Conservation (phyloP, 192 early-diverging fungal species). For the Coemansia reversa region DNA sequence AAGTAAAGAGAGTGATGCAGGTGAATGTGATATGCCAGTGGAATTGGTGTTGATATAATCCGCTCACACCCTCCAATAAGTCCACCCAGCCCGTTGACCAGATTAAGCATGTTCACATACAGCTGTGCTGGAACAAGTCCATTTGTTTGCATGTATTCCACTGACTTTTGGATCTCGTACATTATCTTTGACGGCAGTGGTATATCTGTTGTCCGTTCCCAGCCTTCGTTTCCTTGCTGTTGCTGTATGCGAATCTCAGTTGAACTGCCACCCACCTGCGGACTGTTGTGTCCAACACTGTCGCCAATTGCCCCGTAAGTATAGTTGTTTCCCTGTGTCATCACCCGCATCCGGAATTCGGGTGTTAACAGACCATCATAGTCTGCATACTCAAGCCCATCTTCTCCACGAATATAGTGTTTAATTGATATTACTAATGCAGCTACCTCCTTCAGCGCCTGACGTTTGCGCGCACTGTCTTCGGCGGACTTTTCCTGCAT, state of each 20-base stretch:
- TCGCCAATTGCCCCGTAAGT: constrained; percentile 37
- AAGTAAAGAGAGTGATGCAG: constrained; percentile 77
- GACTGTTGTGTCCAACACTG: constrained; percentile 14
- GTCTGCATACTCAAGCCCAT: constrained; percentile 66
- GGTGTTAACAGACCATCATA: constrained; percentile 60
- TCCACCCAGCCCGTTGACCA: constrained; percentile 56
- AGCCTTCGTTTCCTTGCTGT: constrained; percentile 36
- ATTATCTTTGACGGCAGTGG: constrained; percentile 60
- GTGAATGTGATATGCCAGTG: constrained; percentile 85
- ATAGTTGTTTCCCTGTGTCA: constrained; percentile 23
- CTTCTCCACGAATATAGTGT: constrained; percentile 80
- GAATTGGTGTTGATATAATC: constrained; percentile 83
- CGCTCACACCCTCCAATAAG: constrained; percentile 76
- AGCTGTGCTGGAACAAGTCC: constrained; percentile 37
- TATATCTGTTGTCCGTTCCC: constrained; percentile 27
- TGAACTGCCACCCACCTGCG: constrained; percentile 1
- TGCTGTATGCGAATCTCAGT: constrained; percentile 8
- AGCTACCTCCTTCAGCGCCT: constrained; percentile 77
- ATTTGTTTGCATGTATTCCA: constrained; percentile 53
- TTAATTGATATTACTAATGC: constrained; percentile 80
- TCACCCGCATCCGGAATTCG: constrained; percentile 46
- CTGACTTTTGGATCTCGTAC: constrained; percentile 63
- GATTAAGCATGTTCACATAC: constrained; percentile 52
- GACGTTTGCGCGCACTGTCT: constrained; percentile 51
- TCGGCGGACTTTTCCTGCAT: constrained; percentile 57